Percentiles rank a stretch among this genome's conserved stretches.
Evolutionary conservation across 257 asterid species (phyloP).

Genomic region (Scutellaria baicalensis): DNA sequence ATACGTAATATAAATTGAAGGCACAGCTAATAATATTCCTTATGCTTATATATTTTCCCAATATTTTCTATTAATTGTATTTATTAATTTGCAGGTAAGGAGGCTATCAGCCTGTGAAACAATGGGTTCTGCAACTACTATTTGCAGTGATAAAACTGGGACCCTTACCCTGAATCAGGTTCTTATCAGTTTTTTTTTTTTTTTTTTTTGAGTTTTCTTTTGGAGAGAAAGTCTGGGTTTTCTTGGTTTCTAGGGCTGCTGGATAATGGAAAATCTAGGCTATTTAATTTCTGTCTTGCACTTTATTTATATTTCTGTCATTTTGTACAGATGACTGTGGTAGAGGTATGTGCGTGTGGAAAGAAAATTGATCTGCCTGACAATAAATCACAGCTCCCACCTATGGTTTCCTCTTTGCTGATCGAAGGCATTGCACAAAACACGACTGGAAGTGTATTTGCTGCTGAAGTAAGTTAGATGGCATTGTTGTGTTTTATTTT

Average conservation of each 20-base stretch:
- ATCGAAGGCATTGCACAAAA: slow-evolving; percentile 82
- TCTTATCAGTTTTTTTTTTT: slow-evolving; percentile 1
- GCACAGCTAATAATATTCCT: background rate
- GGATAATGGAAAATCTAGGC: background rate
- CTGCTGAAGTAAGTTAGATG: slow-evolving; percentile 62
- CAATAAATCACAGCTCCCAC: slow-evolving; percentile 50
- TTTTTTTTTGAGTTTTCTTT: slow-evolving; percentile 3
- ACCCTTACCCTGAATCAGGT: slow-evolving; percentile 93
- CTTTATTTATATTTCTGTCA: background rate
- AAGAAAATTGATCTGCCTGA: slow-evolving; percentile 59
- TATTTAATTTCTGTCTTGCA: background rate
- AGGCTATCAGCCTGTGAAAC: slow-evolving; percentile 99
- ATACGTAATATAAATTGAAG: background rate
- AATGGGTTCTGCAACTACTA: slow-evolving; percentile 99
- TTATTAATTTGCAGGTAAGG: slow-evolving; percentile 61
- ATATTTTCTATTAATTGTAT: background rate
- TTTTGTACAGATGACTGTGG: slow-evolving; percentile 81
- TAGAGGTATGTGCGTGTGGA: slow-evolving; percentile 61
- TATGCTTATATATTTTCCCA: background rate
- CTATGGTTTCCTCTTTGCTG: slow-evolving; percentile 46
- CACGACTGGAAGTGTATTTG: slow-evolving; percentile 86
- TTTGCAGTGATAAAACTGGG: slow-evolving; percentile 98
- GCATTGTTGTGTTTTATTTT: background rate
- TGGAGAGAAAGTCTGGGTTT: background rate
- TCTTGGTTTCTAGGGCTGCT: slow-evolving; percentile 6